Base-by-base conservation (phyloP, 179 eudicot genomes). In the Silene noctiflora region DNA sequence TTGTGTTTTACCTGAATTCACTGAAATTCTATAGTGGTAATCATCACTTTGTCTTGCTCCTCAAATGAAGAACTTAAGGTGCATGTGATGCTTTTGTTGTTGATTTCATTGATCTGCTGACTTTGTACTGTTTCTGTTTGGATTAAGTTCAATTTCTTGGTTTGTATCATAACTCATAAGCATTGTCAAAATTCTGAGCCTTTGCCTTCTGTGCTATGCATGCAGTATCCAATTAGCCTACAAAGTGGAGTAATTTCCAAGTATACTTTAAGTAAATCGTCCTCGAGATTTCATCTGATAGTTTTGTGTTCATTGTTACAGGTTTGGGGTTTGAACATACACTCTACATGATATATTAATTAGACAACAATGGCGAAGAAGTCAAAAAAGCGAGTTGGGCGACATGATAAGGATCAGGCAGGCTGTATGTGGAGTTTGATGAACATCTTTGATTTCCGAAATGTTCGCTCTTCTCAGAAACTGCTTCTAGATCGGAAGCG, bases 381-480 rank as follows among this genome's bases (percentile, higher is more conserved):
- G 84, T 86, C 96, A 42, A 78, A 60, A 73, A 85, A 79, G 81
- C 84, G 81, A 8, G 51, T 72, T 62, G 70, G 82, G 46, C 83
- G 83, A 55, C 80, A 76, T 44, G 89, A 85, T 67, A 86, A 81
- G 73, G 85, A 79, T 79, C 96, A 85, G 77, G 70, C 86, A 68
- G 96, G 93, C 19, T 90, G 97, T 81, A 89, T 88, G 82, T 84
- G 96, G 94, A 89, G 89, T 76, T 65, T 92, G 82, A 85, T 88
- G 74, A 88, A 84, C 81, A 84, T 88, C 68, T 86, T 94, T 70
- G 87, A 92, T 70, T 92, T 91, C 44, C 90, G 96, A 22, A 83
- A 88, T 69, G 91, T 87, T 75, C 85, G 85, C 5, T 21, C 88
- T 22, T 79, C 88, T 48, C 92, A 79, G 8, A 88, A 83, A 76